Evolutionary conservation across 2,329 filamentous ascomycete genomes (phyloP).

Genomic region (Exophiala xenobiotica): DNA sequence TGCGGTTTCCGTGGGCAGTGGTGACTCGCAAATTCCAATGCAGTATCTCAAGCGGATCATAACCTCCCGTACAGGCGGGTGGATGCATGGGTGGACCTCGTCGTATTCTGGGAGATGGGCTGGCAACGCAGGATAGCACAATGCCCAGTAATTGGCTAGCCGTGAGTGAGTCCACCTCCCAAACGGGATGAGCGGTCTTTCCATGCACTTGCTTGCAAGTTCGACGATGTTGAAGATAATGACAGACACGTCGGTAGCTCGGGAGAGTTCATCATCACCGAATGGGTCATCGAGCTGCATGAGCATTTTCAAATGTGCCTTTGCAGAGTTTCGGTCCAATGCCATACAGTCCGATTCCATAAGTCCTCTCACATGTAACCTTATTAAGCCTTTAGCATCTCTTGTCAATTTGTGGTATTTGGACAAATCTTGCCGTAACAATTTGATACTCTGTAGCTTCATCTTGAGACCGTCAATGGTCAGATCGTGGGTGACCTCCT

Average conservation of each 20-base stretch:
- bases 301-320: conserved; percentile 8
- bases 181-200: conserved; percentile 11
- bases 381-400: background rate
- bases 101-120: background rate
- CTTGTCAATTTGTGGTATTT: background rate
- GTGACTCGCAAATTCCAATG: conserved; percentile 6
- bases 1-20: conserved; percentile 1
- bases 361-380: conserved; percentile 6
- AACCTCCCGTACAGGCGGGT: background rate
- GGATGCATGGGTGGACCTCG: background rate
- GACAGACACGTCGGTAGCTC: background rate
- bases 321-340: conserved; percentile 4
- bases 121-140: no score
- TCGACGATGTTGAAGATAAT: conserved; percentile 11
- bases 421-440: conserved; percentile 3
- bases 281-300: conserved; percentile 4
- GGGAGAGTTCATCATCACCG: conserved; percentile 1
- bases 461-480: conserved; percentile 5
- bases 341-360: conserved; percentile 9
- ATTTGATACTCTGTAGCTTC: conserved; percentile 5
- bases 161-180: background rate
- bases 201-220: conserved; percentile 9
- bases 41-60: conserved; percentile 8
- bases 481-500: background rate
- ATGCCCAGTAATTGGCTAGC: background rate